Conservation (phyloP, 345 rosid genomes). For the Eucalyptus sp. region DNA sequence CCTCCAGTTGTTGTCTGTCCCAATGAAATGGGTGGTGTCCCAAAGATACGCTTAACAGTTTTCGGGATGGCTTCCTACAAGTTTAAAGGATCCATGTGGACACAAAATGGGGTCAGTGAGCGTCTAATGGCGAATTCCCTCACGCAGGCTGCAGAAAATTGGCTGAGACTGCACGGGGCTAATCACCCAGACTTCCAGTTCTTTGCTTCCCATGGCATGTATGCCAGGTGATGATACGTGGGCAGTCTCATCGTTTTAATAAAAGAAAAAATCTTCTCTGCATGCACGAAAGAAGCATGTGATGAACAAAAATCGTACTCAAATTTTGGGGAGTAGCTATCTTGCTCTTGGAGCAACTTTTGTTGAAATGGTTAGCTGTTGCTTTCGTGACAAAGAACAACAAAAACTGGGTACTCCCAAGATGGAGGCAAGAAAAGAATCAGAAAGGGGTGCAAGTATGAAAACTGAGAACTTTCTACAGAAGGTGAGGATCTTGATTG, state of each 20-base stretch:
- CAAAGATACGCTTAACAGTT: conserved; percentile 37
- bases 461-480: background rate
- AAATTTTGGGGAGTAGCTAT: background rate
- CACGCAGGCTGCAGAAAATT: conserved; percentile 43
- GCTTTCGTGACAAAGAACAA: background rate
- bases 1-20: conserved; percentile 7
- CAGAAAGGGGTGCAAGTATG: background rate
- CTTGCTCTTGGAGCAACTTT: background rate
- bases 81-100: conserved; percentile 78
- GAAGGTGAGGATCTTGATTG: background rate
- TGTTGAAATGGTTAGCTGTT: background rate
- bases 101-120: conserved; percentile 34
- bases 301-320: background rate
- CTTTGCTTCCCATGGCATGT: conserved; percentile 36
- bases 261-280: background rate
- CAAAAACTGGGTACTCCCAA: background rate
- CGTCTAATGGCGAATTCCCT: conserved; percentile 33
- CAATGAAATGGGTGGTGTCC: conserved; percentile 17
- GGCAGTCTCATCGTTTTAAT: background rate
- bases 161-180: conserved; percentile 49
- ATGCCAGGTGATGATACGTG: conserved; percentile 6
- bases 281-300: background rate
- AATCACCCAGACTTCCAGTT: conserved; percentile 78
- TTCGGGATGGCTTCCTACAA: conserved; percentile 83
- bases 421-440: background rate